Percentiles rank a stretch among this genome's conserved stretches.
Conservation (phyloP, 1,139 yeast species). For the Pichia sorboxylosa region DNA sequence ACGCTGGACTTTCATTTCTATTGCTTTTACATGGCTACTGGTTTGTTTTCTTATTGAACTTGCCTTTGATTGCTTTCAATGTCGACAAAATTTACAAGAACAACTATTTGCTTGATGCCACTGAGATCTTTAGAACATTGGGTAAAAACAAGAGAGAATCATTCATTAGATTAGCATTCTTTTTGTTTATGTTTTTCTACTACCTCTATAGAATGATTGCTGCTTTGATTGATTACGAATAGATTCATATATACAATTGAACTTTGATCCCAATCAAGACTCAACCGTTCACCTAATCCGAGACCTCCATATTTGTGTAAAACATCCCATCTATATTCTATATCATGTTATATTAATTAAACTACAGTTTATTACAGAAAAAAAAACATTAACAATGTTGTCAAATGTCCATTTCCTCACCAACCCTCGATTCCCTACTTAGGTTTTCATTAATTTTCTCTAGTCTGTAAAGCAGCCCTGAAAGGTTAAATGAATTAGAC, state of each 20-base stretch:
- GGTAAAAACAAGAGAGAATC: constrained; percentile 88
- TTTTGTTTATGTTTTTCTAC: constrained; percentile 84
- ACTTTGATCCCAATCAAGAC: no score
- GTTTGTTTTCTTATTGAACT: constrained; percentile 77
- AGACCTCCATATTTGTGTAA: no score
- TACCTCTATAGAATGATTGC: constrained; percentile 95
- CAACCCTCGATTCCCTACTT: no score
- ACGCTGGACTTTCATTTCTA: constrained; percentile 57
- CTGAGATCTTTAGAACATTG: constrained; percentile 93
- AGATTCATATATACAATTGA: constrained; percentile 17
- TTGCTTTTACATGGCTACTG: constrained; percentile 86
- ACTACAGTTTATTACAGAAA: no score
- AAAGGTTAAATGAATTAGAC: no score
- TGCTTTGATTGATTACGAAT: constrained; percentile 64
- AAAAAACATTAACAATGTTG: no score
- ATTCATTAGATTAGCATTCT: constrained; percentile 83
- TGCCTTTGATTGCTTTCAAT: constrained; percentile 79
- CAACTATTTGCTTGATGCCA: constrained; percentile 87
- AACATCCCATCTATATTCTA: no score
- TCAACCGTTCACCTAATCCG: no score
- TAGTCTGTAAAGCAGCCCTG: no score
- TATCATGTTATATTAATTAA: no score
- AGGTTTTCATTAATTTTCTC: no score
- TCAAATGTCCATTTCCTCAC: no score
- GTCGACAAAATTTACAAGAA: constrained; percentile 59